phyloP scores from a whole-genome alignment of 768 basidiomycete species.

The Psilocybe tampanensis region DNA sequence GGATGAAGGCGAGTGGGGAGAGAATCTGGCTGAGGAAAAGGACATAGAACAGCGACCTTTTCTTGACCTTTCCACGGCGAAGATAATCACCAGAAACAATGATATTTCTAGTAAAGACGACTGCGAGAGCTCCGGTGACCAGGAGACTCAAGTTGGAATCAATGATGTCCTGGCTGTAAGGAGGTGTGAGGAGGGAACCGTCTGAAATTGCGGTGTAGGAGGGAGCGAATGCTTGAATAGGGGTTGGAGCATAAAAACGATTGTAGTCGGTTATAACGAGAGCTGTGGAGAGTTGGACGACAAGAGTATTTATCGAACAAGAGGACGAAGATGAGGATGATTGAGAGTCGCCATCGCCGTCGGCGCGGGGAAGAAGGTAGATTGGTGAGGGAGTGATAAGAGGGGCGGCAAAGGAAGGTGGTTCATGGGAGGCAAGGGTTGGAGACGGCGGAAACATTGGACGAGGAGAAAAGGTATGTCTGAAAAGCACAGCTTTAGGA shows the following conservation, averaged over 20 bases:
- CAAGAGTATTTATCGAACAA: conserved; percentile 44
- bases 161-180: conserved; percentile 44
- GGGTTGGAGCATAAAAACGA: conserved; percentile 39
- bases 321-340: conserved; percentile 34
- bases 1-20: conserved; percentile 44
- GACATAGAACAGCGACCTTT: conserved; percentile 59
- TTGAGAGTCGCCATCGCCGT: too few species aligned
- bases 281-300: conserved; percentile 51
- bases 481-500: conserved; percentile 16
- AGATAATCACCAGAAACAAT: conserved; percentile 52
- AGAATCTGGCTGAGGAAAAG: conserved; percentile 58
- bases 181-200: conserved; percentile 59
- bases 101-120: conserved; percentile 57
- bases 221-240: conserved; percentile 50
- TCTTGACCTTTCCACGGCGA: conserved; percentile 55
- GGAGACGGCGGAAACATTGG: conserved; percentile 5
- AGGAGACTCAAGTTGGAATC: conserved; percentile 46
- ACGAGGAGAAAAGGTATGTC: background rate
- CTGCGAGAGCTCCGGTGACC: conserved; percentile 48
- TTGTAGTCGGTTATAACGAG: conserved; percentile 50
- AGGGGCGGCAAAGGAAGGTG: conserved; percentile 11
- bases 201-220: conserved; percentile 48
- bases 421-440: background rate
- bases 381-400: background rate
- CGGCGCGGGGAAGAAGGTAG: conserved; percentile 25